Percentiles rank a stretch among this genome's conserved stretches.
Evolutionary conservation across 331 rosid species (phyloP).

Genomic region (Rosa hybrid): DNA sequence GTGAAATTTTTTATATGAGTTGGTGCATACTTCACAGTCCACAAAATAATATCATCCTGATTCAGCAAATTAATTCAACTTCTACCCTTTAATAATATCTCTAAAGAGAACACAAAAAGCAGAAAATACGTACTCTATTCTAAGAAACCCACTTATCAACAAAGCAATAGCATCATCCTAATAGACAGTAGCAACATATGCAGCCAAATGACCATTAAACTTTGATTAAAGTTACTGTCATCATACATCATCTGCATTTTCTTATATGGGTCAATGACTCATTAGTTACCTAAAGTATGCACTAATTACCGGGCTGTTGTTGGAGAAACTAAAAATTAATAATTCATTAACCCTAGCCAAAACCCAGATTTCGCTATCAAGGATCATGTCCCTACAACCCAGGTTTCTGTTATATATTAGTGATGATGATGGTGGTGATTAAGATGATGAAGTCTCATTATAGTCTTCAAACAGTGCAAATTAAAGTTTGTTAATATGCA

Average conservation of each 20-base stretch:
- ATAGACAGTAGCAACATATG: neutral
- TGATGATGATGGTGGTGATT: conserved; percentile 20
- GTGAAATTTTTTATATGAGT: neutral
- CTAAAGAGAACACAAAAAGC: neutral
- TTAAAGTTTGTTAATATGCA: conserved; percentile 38
- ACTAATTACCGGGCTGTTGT: conserved; percentile 44
- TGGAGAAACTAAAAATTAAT: conserved; percentile 13
- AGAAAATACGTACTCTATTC: neutral
- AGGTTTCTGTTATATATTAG: conserved; percentile 19
- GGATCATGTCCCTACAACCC: neutral
- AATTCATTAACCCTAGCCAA: conserved; percentile 12
- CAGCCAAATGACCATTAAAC: conserved; percentile 15
- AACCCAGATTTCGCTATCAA: conserved; percentile 16
- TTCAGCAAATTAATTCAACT: neutral
- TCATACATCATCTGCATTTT: conserved; percentile 25
- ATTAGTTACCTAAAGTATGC: conserved; percentile 40
- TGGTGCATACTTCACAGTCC: neutral
- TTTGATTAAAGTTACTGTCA: conserved; percentile 27
- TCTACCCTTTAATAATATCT: neutral
- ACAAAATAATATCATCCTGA: neutral
- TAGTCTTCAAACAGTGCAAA: conserved; percentile 21
- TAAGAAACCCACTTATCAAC: neutral
- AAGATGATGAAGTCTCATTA: conserved; percentile 39
- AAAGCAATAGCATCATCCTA: conserved; percentile 10
- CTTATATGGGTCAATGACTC: conserved; percentile 12